Conservation (phyloP, 345 rosid species). For the Gossypium herbaceum region DNA sequence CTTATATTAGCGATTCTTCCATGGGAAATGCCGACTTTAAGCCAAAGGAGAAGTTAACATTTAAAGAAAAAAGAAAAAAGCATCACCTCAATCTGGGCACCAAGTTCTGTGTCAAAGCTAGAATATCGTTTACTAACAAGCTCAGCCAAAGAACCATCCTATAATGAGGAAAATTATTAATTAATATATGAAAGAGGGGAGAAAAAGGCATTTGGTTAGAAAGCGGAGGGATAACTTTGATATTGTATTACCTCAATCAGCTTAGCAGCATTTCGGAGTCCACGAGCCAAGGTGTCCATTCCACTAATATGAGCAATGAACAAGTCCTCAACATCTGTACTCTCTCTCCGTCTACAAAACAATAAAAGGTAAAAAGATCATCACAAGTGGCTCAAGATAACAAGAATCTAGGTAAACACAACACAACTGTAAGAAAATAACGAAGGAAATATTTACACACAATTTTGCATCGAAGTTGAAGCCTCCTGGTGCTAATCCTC, state of each 20-base stretch:
- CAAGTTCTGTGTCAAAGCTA: slow-evolving; percentile 69
- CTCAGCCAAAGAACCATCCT: slow-evolving; percentile 70
- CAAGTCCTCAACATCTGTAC: slow-evolving; percentile 89
- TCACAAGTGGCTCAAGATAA: neutral
- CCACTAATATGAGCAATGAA: slow-evolving; percentile 86
- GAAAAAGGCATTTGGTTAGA: slow-evolving; percentile 1
- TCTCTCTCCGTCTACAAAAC: slow-evolving; percentile 75
- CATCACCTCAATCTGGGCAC: slow-evolving; percentile 59
- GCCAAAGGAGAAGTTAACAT: neutral
- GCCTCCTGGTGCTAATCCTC: slow-evolving; percentile 94
- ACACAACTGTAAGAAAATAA: neutral
- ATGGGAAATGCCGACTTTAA: neutral
- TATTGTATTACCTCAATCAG: slow-evolving; percentile 56
- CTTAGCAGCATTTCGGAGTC: slow-evolving; percentile 77
- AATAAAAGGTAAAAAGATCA: neutral
- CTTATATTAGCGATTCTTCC: neutral
- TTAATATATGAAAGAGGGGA: neutral
- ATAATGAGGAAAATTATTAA: neutral
- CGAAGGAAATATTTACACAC: slow-evolving; percentile 25
- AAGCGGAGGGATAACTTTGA: neutral
- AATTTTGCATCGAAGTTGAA: slow-evolving; percentile 96
- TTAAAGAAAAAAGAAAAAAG: neutral
- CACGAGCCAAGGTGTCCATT: slow-evolving; percentile 94
- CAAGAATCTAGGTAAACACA: neutral
- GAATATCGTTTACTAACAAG: slow-evolving; percentile 66